Conservation (phyloP, 768 basidiomycete species). For the Tricholoma saponaceum region DNA sequence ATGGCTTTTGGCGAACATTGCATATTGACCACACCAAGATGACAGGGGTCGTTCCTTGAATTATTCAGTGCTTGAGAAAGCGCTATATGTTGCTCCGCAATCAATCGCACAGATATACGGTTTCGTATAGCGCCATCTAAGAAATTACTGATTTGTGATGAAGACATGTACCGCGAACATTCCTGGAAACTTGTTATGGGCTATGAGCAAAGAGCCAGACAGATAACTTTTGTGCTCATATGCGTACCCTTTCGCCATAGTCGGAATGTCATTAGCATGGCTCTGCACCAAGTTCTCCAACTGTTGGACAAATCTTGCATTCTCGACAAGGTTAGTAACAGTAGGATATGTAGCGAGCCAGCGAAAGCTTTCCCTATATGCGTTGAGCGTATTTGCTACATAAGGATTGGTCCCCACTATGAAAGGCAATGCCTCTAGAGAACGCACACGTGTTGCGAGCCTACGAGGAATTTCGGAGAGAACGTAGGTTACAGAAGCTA, state of each 20-base stretch:
- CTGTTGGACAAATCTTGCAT: slow-evolving; percentile 60
- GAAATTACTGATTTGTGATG: slow-evolving; percentile 74
- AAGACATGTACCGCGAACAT: slow-evolving; percentile 77
- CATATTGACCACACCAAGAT: slow-evolving; percentile 74
- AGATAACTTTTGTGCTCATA: background rate
- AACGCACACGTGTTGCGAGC: slow-evolving; percentile 69
- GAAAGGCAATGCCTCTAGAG: slow-evolving; percentile 74
- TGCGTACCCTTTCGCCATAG: slow-evolving; percentile 80
- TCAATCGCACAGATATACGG: slow-evolving; percentile 82
- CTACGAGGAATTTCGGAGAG: slow-evolving; percentile 75
- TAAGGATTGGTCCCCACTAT: slow-evolving; percentile 90
- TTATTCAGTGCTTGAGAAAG: slow-evolving; percentile 64
- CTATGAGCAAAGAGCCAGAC: background rate
- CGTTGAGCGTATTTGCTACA: slow-evolving; percentile 64
- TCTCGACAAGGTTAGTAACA: slow-evolving; percentile 65
- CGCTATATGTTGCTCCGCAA: slow-evolving; percentile 89
- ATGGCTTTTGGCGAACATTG: slow-evolving; percentile 67
- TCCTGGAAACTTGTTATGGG: slow-evolving; percentile 68
- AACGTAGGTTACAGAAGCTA: slow-evolving; percentile 71
- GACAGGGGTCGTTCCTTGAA: slow-evolving; percentile 30
- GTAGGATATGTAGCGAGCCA: slow-evolving; percentile 64
- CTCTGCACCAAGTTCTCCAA: slow-evolving; percentile 69
- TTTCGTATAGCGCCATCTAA: slow-evolving; percentile 82
- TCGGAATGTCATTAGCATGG: slow-evolving; percentile 86
- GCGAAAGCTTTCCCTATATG: slow-evolving; percentile 67